These are phyloP conservation scores for Withania somnifera DNA, from an alignment of 305 asterid genomes.

Conservation along the genomic window DNA sequence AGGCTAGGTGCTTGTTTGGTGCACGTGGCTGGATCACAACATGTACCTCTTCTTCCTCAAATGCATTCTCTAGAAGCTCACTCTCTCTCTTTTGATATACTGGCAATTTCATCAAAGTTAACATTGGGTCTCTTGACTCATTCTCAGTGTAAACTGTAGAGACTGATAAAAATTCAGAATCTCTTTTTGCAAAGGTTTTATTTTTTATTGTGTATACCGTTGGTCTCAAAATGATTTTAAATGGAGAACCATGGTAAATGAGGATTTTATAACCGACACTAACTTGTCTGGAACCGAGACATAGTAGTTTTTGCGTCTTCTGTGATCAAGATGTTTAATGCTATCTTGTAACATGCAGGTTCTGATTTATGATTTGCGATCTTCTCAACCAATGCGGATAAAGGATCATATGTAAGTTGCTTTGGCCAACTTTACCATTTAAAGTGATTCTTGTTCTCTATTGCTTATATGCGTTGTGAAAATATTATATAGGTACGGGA, in stretches of 20 bases:
- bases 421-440: background rate
- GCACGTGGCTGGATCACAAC: background rate
- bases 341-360: conserved; percentile 36
- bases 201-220: background rate
- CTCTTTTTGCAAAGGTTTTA: background rate
- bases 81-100: background rate
- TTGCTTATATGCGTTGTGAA: conserved; percentile 7
- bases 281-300: background rate
- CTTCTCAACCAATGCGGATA: conserved; percentile 55
- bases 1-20: background rate
- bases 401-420: conserved; percentile 92
- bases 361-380: conserved; percentile 72
- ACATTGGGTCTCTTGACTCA: background rate
- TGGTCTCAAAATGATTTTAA: background rate
- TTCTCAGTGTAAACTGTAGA: background rate
- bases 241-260: background rate
- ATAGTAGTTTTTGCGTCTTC: background rate
- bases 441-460: background rate
- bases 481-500: conserved; percentile 62
- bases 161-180: background rate
- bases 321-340: background rate
- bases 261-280: background rate
- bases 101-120: background rate
- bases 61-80: background rate
- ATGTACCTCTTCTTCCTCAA: background rate